Evolutionary conservation across 257 asterid species (phyloP).

Genomic region (Ehretia macrophylla): DNA sequence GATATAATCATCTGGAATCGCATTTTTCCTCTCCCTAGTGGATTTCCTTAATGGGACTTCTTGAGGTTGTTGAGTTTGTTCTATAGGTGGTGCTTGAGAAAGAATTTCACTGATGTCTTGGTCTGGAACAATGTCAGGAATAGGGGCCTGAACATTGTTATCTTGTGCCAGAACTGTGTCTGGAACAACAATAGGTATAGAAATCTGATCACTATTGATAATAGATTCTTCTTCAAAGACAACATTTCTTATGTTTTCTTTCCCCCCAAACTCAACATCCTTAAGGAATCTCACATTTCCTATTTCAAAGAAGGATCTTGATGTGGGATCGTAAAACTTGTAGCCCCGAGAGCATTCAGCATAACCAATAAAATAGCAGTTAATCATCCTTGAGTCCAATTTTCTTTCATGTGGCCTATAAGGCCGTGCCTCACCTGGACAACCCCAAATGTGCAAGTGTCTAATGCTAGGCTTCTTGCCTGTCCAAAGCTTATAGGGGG

Average conservation of each 20-base stretch:
- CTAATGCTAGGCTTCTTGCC: not conserved
- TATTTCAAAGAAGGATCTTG: not conserved
- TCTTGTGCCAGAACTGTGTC: not conserved
- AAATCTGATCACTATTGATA: not conserved
- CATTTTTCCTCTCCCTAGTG: slow-evolving; percentile 1
- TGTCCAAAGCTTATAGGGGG: not conserved
- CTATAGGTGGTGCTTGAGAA: no score
- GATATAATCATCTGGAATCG: not conserved
- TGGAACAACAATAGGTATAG: no score
- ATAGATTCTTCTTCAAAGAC: not conserved
- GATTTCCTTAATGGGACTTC: not conserved
- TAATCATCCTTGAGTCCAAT: not conserved
- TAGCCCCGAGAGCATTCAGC: not conserved
- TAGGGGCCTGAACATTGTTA: not conserved
- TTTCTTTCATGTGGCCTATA: not conserved
- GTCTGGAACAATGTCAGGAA: not conserved
- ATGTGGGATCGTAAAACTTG: not conserved
- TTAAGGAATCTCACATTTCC: not conserved
- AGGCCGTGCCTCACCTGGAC: not conserved
- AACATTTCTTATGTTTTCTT: not conserved
- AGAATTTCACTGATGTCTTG: no score
- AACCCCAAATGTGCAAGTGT: not conserved
- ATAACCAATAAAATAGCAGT: not conserved
- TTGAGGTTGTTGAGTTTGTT: not conserved
- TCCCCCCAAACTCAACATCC: not conserved